phyloP scores from a whole-genome alignment of 2,329 filamentous ascomycete genomes.

The Colletotrichum magnum region DNA sequence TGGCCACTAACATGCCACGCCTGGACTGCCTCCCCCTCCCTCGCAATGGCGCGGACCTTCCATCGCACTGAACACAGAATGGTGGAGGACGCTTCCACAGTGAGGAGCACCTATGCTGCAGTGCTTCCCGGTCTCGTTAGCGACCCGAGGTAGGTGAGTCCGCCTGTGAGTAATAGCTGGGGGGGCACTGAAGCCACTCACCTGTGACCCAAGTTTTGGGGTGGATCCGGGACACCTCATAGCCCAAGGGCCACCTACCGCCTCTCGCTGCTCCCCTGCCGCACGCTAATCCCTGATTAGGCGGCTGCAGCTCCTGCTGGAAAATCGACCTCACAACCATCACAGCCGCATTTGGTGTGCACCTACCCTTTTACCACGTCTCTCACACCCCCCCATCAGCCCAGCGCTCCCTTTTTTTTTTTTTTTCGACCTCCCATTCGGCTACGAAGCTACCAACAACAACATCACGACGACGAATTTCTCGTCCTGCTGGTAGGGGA shows the following conservation, averaged over 20 bases:
- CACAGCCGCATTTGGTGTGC: slow-evolving; percentile 38
- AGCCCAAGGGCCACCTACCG: too few species aligned
- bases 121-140: too few species aligned
- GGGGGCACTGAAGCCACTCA: too few species aligned
- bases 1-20: not conserved
- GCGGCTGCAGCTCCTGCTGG: slow-evolving; percentile 46
- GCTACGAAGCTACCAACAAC: not conserved
- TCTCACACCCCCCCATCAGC: slow-evolving; percentile 18
- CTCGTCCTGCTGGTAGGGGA: slow-evolving; percentile 34
- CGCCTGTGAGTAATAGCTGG: too few species aligned
- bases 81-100: too few species aligned
- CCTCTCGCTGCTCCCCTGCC: slow-evolving; percentile 32
- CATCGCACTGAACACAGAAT: too few species aligned
- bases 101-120: too few species aligned
- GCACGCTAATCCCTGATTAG: slow-evolving; percentile 53
- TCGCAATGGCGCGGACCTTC: too few species aligned
- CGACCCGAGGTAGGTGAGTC: too few species aligned
- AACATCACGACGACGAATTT: slow-evolving; percentile 26
- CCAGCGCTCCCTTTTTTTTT: slow-evolving; percentile 38
- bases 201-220: too few species aligned
- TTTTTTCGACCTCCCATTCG: slow-evolving; percentile 17
- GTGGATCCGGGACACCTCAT: too few species aligned
- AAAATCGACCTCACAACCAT: slow-evolving; percentile 46
- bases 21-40: too few species aligned
- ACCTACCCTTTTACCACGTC: slow-evolving; percentile 24